phyloP scores from a whole-genome alignment of 306 rosid species.

The Albizia julibrissin region DNA sequence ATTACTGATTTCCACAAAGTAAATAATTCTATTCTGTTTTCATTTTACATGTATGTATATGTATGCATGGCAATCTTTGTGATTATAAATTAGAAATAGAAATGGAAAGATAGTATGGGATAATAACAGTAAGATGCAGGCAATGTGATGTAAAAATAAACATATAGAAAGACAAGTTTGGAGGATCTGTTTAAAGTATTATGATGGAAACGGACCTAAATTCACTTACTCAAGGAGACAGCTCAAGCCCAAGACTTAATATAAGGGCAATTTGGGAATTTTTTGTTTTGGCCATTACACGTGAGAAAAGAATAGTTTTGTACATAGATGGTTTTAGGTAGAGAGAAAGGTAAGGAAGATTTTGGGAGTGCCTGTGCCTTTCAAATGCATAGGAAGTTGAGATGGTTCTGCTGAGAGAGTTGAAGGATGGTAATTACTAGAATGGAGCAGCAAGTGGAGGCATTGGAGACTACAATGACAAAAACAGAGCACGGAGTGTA shows the following conservation, averaged over 20 bases:
- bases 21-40: neutral
- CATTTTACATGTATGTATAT: neutral
- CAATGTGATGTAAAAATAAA: neutral
- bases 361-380: neutral
- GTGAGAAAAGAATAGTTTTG: neutral
- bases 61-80: neutral
- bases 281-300: neutral
- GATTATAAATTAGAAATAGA: neutral
- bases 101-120: neutral
- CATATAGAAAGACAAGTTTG: neutral
- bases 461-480: neutral
- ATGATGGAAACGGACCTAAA: neutral
- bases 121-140: neutral
- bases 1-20: neutral
- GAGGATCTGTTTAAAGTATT: neutral
- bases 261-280: neutral
- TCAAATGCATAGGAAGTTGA: neutral
- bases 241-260: neutral
- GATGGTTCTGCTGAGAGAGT: neutral
- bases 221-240: neutral
- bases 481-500: neutral
- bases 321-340: neutral
- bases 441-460: neutral
- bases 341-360: neutral
- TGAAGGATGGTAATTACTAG: neutral